Base-by-base conservation (phyloP, 2,329 filamentous ascomycete species). In the Leptosphaerulina australis region DNA sequence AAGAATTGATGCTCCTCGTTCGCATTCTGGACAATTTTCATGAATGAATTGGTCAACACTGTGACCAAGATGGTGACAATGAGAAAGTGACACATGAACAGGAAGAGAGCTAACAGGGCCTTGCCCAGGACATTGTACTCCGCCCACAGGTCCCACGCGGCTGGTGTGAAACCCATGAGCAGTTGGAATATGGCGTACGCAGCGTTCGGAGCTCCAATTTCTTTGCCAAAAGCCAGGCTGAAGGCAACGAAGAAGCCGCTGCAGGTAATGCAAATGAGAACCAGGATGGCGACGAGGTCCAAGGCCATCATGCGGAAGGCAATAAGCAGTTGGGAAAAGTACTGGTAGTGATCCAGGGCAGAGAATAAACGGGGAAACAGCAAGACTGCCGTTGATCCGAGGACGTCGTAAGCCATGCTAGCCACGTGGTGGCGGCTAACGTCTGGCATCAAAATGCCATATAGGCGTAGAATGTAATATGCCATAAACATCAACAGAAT, bases 191-290 rank as follows among this genome's bases (percentile, higher is more conserved):
- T 86, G 59, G 88, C 88, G 72, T 93, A 97, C 4, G 90, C 90
- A n/a, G 95, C 86, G 37, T 86, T 86, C 8, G 79, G 79, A 5
- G 88, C 85, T 57, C 88, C 84, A 41, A 88, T 85, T 5, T 87
- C 81, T 47, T 83, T 85, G 3, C 80, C 82, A 66, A 88, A 88
- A 0, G 92, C 92, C 43, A 96, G 77, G 0, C 90, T 93, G 70
- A 97, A 96, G 54, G 95, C 94, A 41, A 96, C 91, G 63, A 96
- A 96, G 74, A 97, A 97, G 17, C 93, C 93, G 64, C 91, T 96
- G 74, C 92, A 97, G 57, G 86, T 85, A 58, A 97, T 91, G 34
- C 95, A 74, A 44, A 96, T 91, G 34, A 97, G 79, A 0, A 94
- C 79, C 43, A 94, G 87, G 1, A 97, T 86, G 2, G 93, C 92